phyloP scores from a whole-genome alignment of 352 stramenopile species.

The Phytophthora foliorum region DNA sequence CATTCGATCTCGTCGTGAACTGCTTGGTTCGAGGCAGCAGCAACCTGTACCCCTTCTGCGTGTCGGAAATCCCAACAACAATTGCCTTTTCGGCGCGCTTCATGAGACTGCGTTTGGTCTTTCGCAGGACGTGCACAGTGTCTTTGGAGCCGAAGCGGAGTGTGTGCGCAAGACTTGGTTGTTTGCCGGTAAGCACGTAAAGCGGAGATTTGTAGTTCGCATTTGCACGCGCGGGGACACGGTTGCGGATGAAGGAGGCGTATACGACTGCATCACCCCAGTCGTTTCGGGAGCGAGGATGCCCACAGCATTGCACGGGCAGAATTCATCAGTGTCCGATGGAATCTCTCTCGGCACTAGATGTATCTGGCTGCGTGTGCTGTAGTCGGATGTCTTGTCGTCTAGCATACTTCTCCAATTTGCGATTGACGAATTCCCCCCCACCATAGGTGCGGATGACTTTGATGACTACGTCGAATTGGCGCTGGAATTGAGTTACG shows the following conservation, averaged over 20 bases:
- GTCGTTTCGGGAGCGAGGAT: not conserved
- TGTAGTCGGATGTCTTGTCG: too few relatives aligned
- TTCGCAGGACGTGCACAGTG: not conserved
- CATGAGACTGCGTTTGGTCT: not conserved
- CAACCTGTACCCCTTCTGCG: not conserved
- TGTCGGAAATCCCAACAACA: not conserved
- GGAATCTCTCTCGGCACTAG: constrained; percentile 6
- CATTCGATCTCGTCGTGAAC: not conserved
- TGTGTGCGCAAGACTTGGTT: constrained; percentile 8
- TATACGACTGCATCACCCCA: constrained; percentile 18
- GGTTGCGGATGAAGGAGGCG: constrained; percentile 15
- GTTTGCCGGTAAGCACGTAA: constrained; percentile 1
- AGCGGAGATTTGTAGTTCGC: constrained; percentile 9
- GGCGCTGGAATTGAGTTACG: too few relatives aligned
- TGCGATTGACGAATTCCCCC: too few relatives aligned
- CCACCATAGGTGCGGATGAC: too few relatives aligned
- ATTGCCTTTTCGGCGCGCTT: not conserved
- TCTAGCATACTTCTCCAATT: too few relatives aligned
- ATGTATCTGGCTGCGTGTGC: not conserved
- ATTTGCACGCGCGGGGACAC: constrained; percentile 13
- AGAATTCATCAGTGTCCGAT: constrained; percentile 12
- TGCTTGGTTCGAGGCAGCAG: not conserved
- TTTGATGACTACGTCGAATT: too few relatives aligned
- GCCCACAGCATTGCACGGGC: constrained; percentile 9
- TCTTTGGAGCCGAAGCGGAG: constrained; percentile 14